Conservation (phyloP, 345 rosid species). For the Syzygium jambos region DNA sequence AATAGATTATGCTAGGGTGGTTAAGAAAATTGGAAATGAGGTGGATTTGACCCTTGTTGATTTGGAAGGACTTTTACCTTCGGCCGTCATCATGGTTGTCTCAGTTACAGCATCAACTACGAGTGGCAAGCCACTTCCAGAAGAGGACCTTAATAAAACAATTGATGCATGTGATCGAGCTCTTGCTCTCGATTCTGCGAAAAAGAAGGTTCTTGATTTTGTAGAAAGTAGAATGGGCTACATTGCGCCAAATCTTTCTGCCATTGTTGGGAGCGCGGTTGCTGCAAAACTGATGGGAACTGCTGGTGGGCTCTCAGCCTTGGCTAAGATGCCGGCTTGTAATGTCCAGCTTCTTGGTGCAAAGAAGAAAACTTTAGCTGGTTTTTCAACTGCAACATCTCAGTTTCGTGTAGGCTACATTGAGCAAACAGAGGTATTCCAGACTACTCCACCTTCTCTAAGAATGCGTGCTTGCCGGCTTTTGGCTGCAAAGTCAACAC, state of each 20-base stretch:
- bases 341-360: constrained; percentile 92
- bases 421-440: constrained; percentile 84
- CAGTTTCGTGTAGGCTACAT: constrained; percentile 78
- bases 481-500: constrained; percentile 79
- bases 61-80: constrained; percentile 78
- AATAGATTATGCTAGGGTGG: constrained; percentile 88
- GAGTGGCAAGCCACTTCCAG: constrained; percentile 84
- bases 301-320: constrained; percentile 87
- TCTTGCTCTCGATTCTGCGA: constrained; percentile 61
- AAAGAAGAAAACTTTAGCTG: constrained; percentile 90
- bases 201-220: constrained; percentile 91
- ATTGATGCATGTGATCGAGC: constrained; percentile 87
- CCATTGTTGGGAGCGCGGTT: constrained; percentile 93
- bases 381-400: constrained; percentile 86
- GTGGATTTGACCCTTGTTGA: constrained; percentile 83
- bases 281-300: constrained; percentile 98
- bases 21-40: constrained; percentile 85
- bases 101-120: constrained; percentile 92
- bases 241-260: constrained; percentile 89
- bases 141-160: constrained; percentile 73
- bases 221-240: constrained; percentile 95
- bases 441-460: constrained; percentile 68
- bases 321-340: constrained; percentile 98
- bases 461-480: constrained; percentile 74
- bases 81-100: constrained; percentile 89